Conservation (phyloP, 2,329 filamentous ascomycete species). For the Aspergillus sp. region DNA sequence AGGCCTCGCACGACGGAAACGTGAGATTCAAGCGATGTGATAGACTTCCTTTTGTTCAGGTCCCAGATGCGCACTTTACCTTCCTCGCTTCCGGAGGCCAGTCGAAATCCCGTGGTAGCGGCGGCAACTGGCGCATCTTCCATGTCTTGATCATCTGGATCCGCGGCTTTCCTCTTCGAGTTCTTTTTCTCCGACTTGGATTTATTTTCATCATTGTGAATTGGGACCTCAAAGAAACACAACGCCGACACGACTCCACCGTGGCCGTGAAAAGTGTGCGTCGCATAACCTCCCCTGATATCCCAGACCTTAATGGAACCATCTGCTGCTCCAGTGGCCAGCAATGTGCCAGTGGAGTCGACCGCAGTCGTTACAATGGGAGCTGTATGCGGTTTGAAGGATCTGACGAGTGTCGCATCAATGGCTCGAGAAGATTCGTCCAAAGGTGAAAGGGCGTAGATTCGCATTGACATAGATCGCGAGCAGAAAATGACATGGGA, state of each 20-base stretch:
- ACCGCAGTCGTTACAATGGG: conserved; percentile 81
- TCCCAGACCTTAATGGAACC: conserved; percentile 97
- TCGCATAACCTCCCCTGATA: conserved; percentile 78
- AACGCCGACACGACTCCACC: conserved; percentile 85
- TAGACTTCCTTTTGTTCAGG: conserved; percentile 68
- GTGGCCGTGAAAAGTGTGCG: conserved; percentile 90
- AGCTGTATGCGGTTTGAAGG: conserved; percentile 80
- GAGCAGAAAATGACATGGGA: conserved; percentile 88
- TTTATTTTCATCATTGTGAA: conserved; percentile 33
- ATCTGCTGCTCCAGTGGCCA: conserved; percentile 89
- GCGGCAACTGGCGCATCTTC: conserved; percentile 35
- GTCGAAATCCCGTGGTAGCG: conserved; percentile 56
- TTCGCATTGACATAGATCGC: conserved; percentile 89
- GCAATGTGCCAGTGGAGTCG: conserved; percentile 76
- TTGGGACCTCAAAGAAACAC: conserved; percentile 74
- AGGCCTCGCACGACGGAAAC: conserved; percentile 87
- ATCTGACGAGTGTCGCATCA: conserved; percentile 62
- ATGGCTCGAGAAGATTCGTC: conserved; percentile 49
- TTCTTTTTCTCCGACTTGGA: conserved; percentile 38
- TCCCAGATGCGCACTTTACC: conserved; percentile 90
- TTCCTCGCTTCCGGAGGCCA: conserved; percentile 89
- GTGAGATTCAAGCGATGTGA: conserved; percentile 78
- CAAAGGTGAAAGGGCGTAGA: conserved; percentile 63
- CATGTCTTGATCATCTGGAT: conserved; percentile 34
- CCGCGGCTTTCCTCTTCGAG: conserved; percentile 27